These are phyloP conservation scores for Phytophthora tubulina DNA, from an alignment of 352 stramenopile species.

Conservation along the genomic window DNA sequence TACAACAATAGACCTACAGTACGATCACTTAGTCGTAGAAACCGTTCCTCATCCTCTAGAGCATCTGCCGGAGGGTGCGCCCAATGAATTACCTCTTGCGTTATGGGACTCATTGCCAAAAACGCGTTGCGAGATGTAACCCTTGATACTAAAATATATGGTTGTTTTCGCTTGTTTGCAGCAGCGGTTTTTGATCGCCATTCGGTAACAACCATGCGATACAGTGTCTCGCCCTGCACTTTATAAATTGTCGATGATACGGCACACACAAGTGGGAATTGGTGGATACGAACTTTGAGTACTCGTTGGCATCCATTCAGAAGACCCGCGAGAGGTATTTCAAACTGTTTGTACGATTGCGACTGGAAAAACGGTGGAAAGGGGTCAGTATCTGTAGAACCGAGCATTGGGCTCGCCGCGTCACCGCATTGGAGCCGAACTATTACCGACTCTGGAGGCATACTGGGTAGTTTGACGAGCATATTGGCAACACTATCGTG, in stretches of 20 bases:
- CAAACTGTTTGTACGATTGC: not conserved
- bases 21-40: too few relatives aligned
- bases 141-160: not conserved
- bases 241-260: slow-evolving; percentile 2
- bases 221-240: slow-evolving; percentile 3
- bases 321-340: not conserved
- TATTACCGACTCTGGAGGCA: not conserved
- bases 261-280: slow-evolving; percentile 4
- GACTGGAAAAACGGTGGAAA: not conserved
- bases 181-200: not conserved
- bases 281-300: not conserved
- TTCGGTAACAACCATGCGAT: not conserved
- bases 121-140: slow-evolving; percentile 2
- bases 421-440: not conserved
- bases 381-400: not conserved
- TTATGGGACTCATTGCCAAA: not conserved
- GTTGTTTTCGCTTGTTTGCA: slow-evolving; percentile 6
- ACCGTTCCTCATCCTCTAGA: too few relatives aligned
- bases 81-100: too few relatives aligned
- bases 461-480: not conserved
- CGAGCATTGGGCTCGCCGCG: not conserved
- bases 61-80: too few relatives aligned
- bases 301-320: not conserved
- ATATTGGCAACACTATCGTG: not conserved
- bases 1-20: too few relatives aligned